A percentile compares a stretch with the other conserved stretches of the same genome.
These are phyloP conservation scores for Forsythia viridissima DNA, from an alignment of 257 asterid species.

Conservation along the genomic window DNA sequence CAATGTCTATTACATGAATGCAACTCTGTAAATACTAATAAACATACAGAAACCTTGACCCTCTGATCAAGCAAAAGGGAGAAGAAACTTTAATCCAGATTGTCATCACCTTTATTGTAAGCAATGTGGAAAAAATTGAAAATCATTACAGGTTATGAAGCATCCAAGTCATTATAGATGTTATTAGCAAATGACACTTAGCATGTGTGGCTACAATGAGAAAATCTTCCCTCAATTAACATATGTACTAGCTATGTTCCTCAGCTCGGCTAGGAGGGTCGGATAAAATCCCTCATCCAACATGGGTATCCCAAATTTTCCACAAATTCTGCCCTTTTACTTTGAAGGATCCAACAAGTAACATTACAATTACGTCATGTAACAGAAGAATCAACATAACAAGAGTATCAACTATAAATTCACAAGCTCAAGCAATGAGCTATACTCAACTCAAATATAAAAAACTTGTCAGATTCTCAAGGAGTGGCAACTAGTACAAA, in stretches of 20 bases:
- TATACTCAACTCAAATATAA: conserved; percentile 11
- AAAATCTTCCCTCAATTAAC: background rate
- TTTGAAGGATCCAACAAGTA: background rate
- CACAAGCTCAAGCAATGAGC: conserved; percentile 8
- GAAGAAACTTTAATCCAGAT: conserved; percentile 2
- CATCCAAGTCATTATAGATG: conserved; percentile 11
- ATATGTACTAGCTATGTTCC: background rate
- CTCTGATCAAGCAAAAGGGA: background rate
- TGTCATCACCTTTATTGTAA: conserved; percentile 1
- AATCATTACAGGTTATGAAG: background rate
- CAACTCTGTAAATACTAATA: background rate
- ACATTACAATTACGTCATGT: background rate
- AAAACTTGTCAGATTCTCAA: conserved; percentile 8
- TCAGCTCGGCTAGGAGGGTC: background rate
- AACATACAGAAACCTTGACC: background rate
- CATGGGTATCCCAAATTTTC: background rate
- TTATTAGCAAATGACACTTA: background rate
- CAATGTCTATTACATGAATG: conserved; percentile 3
- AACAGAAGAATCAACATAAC: background rate
- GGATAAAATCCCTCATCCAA: conserved; percentile 1
- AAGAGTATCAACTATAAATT: background rate
- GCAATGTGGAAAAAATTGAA: background rate
- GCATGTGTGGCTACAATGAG: background rate
- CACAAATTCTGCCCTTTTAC: conserved; percentile 2
- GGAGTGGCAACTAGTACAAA: background rate